A percentile compares a stretch with the other conserved stretches of the same genome.
Conservation (phyloP, 148 eudicot species). For the Hydrangea macrophylla region DNA sequence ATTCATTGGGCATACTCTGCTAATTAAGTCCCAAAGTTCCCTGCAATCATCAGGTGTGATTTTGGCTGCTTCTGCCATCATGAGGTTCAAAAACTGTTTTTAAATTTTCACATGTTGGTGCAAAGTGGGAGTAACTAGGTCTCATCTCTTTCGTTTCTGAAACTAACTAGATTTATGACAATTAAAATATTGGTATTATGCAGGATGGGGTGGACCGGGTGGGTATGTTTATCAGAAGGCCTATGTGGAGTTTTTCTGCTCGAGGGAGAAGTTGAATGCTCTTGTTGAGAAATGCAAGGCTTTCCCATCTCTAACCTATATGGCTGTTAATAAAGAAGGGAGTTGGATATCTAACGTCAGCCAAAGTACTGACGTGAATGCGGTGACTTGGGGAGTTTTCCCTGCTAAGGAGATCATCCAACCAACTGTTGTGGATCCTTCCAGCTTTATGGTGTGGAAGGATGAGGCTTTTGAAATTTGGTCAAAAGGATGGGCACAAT, state of each 20-base stretch:
- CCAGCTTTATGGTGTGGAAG: conserved; percentile 85
- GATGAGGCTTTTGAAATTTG: conserved; percentile 94
- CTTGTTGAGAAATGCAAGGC: conserved; percentile 70
- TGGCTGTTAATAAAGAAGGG: conserved; percentile 82
- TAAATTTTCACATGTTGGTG: too few species aligned
- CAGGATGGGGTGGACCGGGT: conserved; percentile 95
- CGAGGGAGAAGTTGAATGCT: conserved; percentile 63
- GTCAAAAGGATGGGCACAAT: conserved; percentile 86
- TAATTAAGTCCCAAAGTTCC: background rate
- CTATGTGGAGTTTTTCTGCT: conserved; percentile 84
- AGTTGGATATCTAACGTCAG: conserved; percentile 54
- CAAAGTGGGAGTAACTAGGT: too few species aligned
- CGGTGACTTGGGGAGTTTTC: conserved; percentile 94
- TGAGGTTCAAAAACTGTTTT: too few species aligned
- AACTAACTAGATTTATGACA: background rate
- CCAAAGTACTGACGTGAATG: conserved; percentile 64
- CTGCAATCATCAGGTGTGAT: too few species aligned
- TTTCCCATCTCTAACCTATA: conserved; percentile 60
- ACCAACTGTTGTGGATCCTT: conserved; percentile 90
- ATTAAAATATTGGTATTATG: conserved; percentile 10
- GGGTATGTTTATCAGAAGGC: conserved; percentile 97
- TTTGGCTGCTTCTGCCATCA: background rate
- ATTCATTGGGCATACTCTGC: background rate
- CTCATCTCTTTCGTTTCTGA: background rate
- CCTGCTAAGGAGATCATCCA: conserved; percentile 90